Evolutionary conservation across 2,329 filamentous ascomycete species (phyloP).

Genomic region (Fusarium hainanense): DNA sequence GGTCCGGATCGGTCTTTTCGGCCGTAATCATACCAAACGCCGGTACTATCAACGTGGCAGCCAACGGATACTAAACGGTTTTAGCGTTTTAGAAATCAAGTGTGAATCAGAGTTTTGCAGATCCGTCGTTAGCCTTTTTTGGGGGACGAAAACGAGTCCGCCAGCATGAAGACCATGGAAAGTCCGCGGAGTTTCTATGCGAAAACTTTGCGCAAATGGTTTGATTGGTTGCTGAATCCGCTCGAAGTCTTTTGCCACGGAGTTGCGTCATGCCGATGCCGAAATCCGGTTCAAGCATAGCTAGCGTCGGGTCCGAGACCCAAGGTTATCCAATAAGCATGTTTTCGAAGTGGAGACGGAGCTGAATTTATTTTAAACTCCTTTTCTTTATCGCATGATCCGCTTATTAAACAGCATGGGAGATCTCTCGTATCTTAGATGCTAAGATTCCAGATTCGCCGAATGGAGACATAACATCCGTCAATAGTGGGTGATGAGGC

Average conservation of each 20-base stretch:
- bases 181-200: conserved; percentile 7
- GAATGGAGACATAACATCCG: conserved; percentile 2
- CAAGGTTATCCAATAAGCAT: not conserved
- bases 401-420: conserved; percentile 23
- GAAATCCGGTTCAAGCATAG: conserved; percentile 21
- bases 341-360: conserved; percentile 3
- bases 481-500: conserved; percentile 3
- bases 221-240: not conserved
- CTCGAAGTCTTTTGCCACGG: conserved; percentile 3
- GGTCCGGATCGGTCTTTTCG: conserved; percentile 34
- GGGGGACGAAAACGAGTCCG: not conserved
- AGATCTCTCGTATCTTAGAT: conserved; percentile 28
- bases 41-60: not conserved
- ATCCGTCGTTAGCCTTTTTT: not conserved
- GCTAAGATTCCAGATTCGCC: conserved; percentile 1
- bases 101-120: not conserved
- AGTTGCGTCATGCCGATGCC: conserved; percentile 15
- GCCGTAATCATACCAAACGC: conserved; percentile 28
- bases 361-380: conserved; percentile 4
- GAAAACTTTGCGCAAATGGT: conserved; percentile 9
- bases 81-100: not conserved
- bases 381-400: conserved; percentile 17
- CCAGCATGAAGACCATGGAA: not conserved
- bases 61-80: not conserved
- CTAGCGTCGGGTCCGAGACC: not conserved